phyloP scores from a whole-genome alignment of 1,284 basidiomycete genomes.

The Heterobasidion occidentale region DNA sequence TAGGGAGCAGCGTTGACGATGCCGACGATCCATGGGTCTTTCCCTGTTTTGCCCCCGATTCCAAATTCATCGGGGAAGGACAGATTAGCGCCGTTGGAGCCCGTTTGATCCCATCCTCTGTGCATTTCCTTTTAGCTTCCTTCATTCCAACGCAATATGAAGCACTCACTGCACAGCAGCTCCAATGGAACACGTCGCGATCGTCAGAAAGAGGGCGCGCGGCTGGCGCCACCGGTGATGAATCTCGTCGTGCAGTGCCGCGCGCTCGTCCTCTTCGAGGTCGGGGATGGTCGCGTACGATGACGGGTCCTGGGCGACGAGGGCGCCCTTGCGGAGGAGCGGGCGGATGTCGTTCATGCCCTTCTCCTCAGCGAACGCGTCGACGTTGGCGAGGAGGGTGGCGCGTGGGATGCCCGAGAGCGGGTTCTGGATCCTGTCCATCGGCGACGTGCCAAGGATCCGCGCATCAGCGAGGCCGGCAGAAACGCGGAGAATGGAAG shows the following conservation, averaged over 20 bases:
- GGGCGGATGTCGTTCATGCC: neutral
- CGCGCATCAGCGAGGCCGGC: neutral
- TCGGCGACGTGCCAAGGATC: too few relatives aligned
- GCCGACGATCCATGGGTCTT: neutral
- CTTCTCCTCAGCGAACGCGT: neutral
- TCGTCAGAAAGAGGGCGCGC: neutral
- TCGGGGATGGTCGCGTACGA: neutral
- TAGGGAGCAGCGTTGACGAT: neutral
- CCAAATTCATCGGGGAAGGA: neutral
- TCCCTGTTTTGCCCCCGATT: neutral
- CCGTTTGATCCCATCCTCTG: neutral
- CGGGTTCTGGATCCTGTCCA: neutral
- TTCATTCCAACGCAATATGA: neutral
- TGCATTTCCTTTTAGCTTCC: neutral
- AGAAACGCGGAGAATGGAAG: neutral
- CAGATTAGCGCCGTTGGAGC: neutral
- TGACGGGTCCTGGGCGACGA: neutral
- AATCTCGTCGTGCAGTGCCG: neutral
- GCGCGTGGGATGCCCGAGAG: neutral
- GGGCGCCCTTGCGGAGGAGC: neutral
- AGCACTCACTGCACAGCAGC: neutral
- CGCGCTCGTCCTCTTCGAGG: neutral
- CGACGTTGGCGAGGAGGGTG: neutral
- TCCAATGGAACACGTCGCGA: neutral
- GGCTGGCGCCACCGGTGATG: neutral